phyloP scores from a whole-genome alignment of 805 yeast species.

The Candida chauliodis region DNA sequence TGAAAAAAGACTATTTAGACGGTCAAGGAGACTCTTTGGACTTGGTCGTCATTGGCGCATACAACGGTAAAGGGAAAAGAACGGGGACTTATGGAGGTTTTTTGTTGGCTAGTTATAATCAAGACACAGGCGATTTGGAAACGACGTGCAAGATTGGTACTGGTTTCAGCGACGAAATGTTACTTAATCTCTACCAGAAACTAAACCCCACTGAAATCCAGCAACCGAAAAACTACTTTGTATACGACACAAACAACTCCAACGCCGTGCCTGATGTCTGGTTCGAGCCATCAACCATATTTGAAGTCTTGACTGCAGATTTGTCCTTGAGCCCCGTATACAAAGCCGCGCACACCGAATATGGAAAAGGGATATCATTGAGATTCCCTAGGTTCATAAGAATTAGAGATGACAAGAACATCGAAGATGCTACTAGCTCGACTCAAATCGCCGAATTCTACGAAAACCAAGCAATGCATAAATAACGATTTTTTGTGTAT shows the following conservation, averaged over 20 bases:
- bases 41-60: slow-evolving; percentile 90
- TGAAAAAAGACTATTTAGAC: slow-evolving; percentile 90
- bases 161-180: slow-evolving; percentile 84
- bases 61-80: slow-evolving; percentile 89
- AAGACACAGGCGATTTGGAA: slow-evolving; percentile 88
- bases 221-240: slow-evolving; percentile 62
- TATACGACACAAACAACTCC: slow-evolving; percentile 57
- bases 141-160: slow-evolving; percentile 97
- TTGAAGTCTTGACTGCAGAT: slow-evolving; percentile 92
- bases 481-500: neutral
- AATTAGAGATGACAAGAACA: slow-evolving; percentile 78
- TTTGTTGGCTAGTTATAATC: slow-evolving; percentile 82
- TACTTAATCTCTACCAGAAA: slow-evolving; percentile 54
- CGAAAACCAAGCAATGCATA: slow-evolving; percentile 54
- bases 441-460: slow-evolving; percentile 83
- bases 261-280: slow-evolving; percentile 86
- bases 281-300: slow-evolving; percentile 82
- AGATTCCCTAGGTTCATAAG: slow-evolving; percentile 86
- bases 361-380: slow-evolving; percentile 80
- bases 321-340: slow-evolving; percentile 84
- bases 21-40: slow-evolving; percentile 97
- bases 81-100: slow-evolving; percentile 96
- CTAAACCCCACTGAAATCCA: slow-evolving; percentile 65
- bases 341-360: slow-evolving; percentile 71
- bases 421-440: slow-evolving; percentile 83